These are phyloP conservation scores for Cadophora malorum DNA, from an alignment of 2,329 filamentous ascomycete species.

Conservation along the genomic window DNA sequence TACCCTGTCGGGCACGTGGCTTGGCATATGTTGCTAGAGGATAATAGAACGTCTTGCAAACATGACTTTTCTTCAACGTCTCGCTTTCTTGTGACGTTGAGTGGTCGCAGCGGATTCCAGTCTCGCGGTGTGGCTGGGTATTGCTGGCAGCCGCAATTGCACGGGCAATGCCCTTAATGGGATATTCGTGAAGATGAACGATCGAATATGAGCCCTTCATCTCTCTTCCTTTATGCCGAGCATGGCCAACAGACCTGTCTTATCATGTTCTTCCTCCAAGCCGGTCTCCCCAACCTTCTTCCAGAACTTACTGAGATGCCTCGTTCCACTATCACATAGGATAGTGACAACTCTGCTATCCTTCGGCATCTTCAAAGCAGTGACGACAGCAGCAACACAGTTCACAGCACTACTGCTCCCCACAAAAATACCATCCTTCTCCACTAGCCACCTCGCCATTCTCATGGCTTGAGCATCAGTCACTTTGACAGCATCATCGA, in stretches of 20 bases:
- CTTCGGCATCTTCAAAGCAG: slow-evolving; percentile 69
- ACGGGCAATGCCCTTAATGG: background rate
- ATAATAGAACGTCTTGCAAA: slow-evolving; percentile 14
- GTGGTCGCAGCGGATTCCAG: background rate
- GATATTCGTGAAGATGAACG: background rate
- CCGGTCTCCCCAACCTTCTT: slow-evolving; percentile 73
- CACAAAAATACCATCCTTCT: slow-evolving; percentile 92
- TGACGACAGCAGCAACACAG: slow-evolving; percentile 78
- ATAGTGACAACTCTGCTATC: slow-evolving; percentile 75
- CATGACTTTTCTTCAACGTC: background rate
- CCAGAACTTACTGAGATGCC: slow-evolving; percentile 88
- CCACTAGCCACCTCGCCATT: slow-evolving; percentile 97
- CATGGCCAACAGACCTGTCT: slow-evolving; percentile 56
- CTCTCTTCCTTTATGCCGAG: slow-evolving; percentile 52
- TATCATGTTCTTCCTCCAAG: slow-evolving; percentile 62
- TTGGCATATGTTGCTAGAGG: slow-evolving; percentile 13
- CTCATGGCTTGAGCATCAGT: slow-evolving; percentile 85
- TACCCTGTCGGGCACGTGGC: slow-evolving; percentile 12
- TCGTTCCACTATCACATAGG: slow-evolving; percentile 82
- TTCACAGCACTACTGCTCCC: slow-evolving; percentile 98
- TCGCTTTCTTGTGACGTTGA: background rate
- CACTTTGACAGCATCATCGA: slow-evolving; percentile 90
- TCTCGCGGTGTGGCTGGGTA: background rate
- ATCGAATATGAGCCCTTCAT: slow-evolving; percentile 3
- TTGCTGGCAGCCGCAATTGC: background rate